Base-by-base conservation (phyloP, 2,329 filamentous ascomycete genomes). In the Didymella keratinophila region DNA sequence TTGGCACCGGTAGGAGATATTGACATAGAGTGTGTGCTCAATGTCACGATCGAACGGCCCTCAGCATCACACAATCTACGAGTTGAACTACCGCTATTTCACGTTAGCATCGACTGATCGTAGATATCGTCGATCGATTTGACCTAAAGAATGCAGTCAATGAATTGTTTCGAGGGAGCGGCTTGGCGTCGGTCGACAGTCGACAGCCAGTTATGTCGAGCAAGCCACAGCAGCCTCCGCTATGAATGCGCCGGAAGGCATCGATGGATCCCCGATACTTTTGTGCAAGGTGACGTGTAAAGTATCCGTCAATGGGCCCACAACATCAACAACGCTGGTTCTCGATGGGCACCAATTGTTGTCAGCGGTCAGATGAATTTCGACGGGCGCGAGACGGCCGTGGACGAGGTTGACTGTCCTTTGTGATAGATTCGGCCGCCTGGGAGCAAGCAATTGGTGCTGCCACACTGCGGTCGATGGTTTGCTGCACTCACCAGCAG, bases 401-500 rank as follows among this genome's bases (percentile, higher is more conserved):
- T 27, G 23, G 23, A n/a, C 12, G 41, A 27, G 23, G 7, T 27
- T n/a, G 23, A 9, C 21, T n/a, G 41, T 43, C 41, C 11, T 16
- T 34, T 7, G 18, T n/a, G 12, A n/a, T 11, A 47, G 34, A 36
- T 34, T 46, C 14, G 20, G 9, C 16, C 20, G 14, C 23, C n/a
- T 39, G 11, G 27, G 25, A 34, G 41, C n/a, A 50, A 46, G 50
- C 45, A 53, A 25, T 21, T 39, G 32, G 32, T 42, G 50, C 45
- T 58, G 56, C 50, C 45, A 50, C 20, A 21, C 39, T 25, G 56
- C 45, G 45, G 46, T 54, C 50, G 44, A 58, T 42, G 56, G 54
- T 36, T 45, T 20, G 45, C 52, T 64, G 66, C 61, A 63, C 58
- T 62, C 55, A 51, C 64, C 61, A 63, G 55, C 53, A 67, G 66